phyloP scores from a whole-genome alignment of 1,284 basidiomycete species.

The Moesziomyces sp. region DNA sequence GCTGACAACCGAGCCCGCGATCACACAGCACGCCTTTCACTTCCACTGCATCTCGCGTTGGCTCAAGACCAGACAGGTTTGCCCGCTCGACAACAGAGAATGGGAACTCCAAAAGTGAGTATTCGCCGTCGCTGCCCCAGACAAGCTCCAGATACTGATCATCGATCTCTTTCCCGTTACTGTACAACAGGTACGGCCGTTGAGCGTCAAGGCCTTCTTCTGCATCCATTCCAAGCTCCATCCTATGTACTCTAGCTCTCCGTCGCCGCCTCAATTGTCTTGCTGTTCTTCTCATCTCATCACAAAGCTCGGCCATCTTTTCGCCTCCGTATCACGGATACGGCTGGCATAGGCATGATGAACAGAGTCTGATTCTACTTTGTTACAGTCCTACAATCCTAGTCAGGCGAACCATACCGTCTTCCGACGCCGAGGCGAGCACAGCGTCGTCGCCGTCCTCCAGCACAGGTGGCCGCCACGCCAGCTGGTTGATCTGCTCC shows the following conservation, averaged over 20 bases:
- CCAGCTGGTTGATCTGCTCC: slow-evolving; percentile 58
- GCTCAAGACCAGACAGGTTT: slow-evolving; percentile 99
- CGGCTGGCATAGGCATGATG: background rate
- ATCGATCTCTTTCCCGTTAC: background rate
- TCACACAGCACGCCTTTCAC: slow-evolving; percentile 92
- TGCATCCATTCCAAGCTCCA: background rate
- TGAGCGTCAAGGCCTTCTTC: slow-evolving; percentile 4
- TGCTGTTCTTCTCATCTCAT: background rate
- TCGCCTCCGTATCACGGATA: too few relatives aligned
- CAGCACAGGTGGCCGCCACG: slow-evolving; percentile 50
- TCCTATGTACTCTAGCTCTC: slow-evolving; percentile 27
- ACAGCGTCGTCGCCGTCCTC: slow-evolving; percentile 43
- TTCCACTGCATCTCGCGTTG: slow-evolving; percentile 99
- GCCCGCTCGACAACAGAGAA: slow-evolving; percentile 91
- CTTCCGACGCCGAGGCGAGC: slow-evolving; percentile 54
- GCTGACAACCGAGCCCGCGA: background rate
- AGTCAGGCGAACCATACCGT: slow-evolving; percentile 51
- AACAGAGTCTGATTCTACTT: background rate
- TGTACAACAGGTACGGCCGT: slow-evolving; percentile 39
- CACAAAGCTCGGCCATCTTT: too few relatives aligned
- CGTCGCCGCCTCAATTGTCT: too few relatives aligned
- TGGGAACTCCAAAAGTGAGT: slow-evolving; percentile 90
- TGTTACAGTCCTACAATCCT: slow-evolving; percentile 18
- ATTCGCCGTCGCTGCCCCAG: background rate
- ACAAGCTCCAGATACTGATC: background rate